phyloP scores from a whole-genome alignment of 2,329 filamentous ascomycete species.

The Fonsecaea pedrosoi region DNA sequence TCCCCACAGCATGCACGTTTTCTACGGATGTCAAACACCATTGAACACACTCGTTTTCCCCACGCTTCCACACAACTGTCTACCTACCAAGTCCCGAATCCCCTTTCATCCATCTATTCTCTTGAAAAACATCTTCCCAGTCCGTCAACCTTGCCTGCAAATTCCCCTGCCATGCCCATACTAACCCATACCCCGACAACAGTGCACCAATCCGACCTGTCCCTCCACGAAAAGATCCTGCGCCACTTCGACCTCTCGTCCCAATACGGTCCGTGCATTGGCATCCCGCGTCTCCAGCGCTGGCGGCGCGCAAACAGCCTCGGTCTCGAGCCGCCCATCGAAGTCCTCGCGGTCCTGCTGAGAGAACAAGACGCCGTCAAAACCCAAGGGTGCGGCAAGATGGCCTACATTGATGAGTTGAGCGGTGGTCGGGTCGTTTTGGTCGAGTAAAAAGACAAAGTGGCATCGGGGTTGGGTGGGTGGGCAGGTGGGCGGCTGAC shows the following conservation, averaged over 20 bases:
- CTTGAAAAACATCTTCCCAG: not conserved
- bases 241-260: slow-evolving; percentile 90
- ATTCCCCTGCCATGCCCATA: not conserved
- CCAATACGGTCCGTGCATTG: slow-evolving; percentile 91
- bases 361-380: slow-evolving; percentile 59
- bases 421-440: slow-evolving; percentile 32
- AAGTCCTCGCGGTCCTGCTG: slow-evolving; percentile 84
- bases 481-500: not conserved
- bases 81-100: too few relatives aligned
- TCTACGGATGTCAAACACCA: not conserved
- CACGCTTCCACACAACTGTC: not conserved
- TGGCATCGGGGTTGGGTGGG: too few relatives aligned
- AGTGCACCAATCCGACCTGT: slow-evolving; percentile 79
- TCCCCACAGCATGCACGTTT: not conserved
- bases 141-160: not conserved
- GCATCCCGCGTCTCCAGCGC: slow-evolving; percentile 78
- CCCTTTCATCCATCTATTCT: not conserved
- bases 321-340: slow-evolving; percentile 85
- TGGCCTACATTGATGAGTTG: slow-evolving; percentile 40
- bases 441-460: slow-evolving; percentile 20
- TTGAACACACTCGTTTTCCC: not conserved
- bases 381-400: slow-evolving; percentile 33
- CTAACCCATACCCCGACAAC: not conserved
- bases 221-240: slow-evolving; percentile 80
- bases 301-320: slow-evolving; percentile 86